phyloP scores from a whole-genome alignment of 352 stramenopile genomes.

The Globisporangium megalacanthum region DNA sequence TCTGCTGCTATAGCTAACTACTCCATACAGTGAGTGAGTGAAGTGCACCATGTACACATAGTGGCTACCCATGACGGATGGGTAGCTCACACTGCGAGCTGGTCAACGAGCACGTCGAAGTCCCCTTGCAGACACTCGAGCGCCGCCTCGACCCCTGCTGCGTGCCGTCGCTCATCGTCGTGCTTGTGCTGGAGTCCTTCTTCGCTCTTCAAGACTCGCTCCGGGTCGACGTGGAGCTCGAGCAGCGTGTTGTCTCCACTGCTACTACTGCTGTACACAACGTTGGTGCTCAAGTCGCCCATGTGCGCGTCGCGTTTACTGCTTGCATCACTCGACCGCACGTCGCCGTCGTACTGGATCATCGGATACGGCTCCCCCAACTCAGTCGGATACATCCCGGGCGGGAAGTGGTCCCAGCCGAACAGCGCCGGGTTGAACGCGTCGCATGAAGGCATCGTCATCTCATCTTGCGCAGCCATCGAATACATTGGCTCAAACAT shows the following conservation, averaged over 20 bases:
- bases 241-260: not conserved
- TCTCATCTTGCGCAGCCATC: not conserved
- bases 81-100: not conserved
- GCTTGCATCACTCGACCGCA: not conserved
- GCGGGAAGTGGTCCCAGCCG: constrained; percentile 6
- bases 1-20: too few species aligned
- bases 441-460: constrained; percentile 1
- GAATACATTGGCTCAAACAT: constrained; percentile 1
- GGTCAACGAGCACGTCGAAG: constrained; percentile 7
- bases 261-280: not conserved
- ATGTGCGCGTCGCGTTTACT: not conserved
- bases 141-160: not conserved
- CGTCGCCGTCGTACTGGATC: not conserved
- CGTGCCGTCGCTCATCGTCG: not conserved
- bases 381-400: not conserved
- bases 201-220: not conserved
- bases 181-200: not conserved
- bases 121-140: constrained; percentile 2
- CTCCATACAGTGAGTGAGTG: too few species aligned
- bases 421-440: constrained; percentile 1
- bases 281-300: not conserved
- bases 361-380: constrained; percentile 2
- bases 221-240: constrained; percentile 1
- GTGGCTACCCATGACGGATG: too few species aligned
- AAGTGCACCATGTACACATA: too few species aligned